Conservation (phyloP, 108 stramenopile genomes). For the Cyclostephanos invisitatus region DNA sequence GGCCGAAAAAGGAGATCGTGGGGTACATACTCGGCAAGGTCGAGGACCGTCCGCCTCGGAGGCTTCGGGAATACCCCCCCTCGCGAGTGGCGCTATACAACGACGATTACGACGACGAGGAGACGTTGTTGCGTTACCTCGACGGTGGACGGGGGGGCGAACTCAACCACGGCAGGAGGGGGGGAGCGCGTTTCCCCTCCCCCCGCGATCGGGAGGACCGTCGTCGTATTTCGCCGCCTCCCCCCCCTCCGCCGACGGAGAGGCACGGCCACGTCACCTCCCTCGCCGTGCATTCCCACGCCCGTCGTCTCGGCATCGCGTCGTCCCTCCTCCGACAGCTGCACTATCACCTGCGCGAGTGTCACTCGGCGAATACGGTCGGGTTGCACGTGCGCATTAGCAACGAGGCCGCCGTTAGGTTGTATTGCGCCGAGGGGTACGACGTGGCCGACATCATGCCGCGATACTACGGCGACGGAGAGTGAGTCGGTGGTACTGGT, state of each 20-base stretch:
- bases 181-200: background rate
- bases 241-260: slow-evolving; percentile 26
- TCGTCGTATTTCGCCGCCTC: background rate
- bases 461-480: slow-evolving; percentile 88
- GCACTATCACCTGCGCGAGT: slow-evolving; percentile 68
- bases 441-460: slow-evolving; percentile 70
- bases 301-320: slow-evolving; percentile 80
- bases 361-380: slow-evolving; percentile 55
- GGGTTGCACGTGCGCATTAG: slow-evolving; percentile 82
- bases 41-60: slow-evolving; percentile 52
- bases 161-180: too few relatives aligned
- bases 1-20: slow-evolving; percentile 65
- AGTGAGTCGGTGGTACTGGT: slow-evolving; percentile 22
- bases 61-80: slow-evolving; percentile 26
- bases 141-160: background rate
- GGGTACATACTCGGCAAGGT: slow-evolving; percentile 90
- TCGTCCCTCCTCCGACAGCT: slow-evolving; percentile 71
- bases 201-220: background rate
- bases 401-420: slow-evolving; percentile 68
- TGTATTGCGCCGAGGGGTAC: slow-evolving; percentile 78
- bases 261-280: slow-evolving; percentile 82
- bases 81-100: slow-evolving; percentile 19
- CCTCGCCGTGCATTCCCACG: slow-evolving; percentile 74
- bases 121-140: slow-evolving; percentile 19
- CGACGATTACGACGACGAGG: slow-evolving; percentile 12